Base-by-base conservation (phyloP, 352 stramenopile species). In the Phytophthora europaea region DNA sequence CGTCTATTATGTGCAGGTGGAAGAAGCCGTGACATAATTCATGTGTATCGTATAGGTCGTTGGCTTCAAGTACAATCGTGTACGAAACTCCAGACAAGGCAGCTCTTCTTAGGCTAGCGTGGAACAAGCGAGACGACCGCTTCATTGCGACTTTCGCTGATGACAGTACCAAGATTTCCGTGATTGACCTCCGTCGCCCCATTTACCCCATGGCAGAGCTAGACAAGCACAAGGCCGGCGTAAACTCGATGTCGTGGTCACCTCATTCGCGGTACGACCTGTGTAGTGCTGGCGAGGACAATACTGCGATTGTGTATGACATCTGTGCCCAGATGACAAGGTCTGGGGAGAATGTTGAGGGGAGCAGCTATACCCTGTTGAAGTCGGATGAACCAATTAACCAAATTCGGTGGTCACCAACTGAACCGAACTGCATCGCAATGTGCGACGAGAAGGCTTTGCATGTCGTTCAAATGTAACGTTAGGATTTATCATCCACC, bases 181-280 rank as follows among this genome's bases (percentile, higher is more conserved):
- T 99, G 53, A 84, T 99, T n/a, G 98, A 99, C 80, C 85, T 99
- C 60, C 94, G 98, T 53, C 90, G 98, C 34, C 91, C 96, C n/a
- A 83, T 85, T 33, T 83, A 90, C 23, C 94, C 97, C 1, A 91
- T 99, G 28, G 90, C 96, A 16, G 94, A 98, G 75, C 81, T 99
- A 9, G 90, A 90, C 50, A 90, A 97, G 48, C 97, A 99, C 82
- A 82, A 82, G 26, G 94, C 85, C 9, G 90, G 79, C 26, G 93
- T 99, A 6, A 99, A 99, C 85, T 97, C 96, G 15, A 94, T 99
- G 38, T 97, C 97, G 18, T 99, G 98, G 98, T 98, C 98, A 16
- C 94, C 94, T 2, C 98, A 98, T 77, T 91, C 88, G 4, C 77
- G 86, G 20, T 83, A 84, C 18, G 97, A 99, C 74, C 92, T 99